Conservation (phyloP, 495 filamentous ascomycete species). For the Penicillium silybi region DNA sequence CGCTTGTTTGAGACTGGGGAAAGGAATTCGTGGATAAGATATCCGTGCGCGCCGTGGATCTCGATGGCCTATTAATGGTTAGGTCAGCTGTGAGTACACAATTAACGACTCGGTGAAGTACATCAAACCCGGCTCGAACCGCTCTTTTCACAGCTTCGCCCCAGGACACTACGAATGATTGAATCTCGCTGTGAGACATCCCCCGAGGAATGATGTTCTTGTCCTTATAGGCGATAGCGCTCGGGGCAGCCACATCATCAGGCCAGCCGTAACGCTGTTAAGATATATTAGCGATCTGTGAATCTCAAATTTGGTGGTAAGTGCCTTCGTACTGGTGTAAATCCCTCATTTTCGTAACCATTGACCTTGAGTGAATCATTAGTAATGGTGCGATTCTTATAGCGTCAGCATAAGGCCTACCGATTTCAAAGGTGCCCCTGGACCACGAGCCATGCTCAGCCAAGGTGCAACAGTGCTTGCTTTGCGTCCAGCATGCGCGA, state of each 20-base stretch:
- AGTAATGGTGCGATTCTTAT: too few species aligned
- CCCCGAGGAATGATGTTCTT: conserved; percentile 9
- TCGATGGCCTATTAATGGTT: conserved; percentile 27
- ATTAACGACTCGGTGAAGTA: conserved; percentile 5
- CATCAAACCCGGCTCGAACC: conserved; percentile 50
- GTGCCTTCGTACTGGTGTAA: too few species aligned
- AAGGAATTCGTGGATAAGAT: conserved; percentile 58
- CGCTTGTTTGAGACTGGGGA: conserved; percentile 55
- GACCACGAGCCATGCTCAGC: conserved; percentile 13
- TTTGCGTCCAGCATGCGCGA: conserved; percentile 62
- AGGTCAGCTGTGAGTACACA: too few species aligned
- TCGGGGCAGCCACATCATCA: conserved; percentile 19
- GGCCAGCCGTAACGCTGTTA: conserved; percentile 15
- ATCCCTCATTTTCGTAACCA: too few species aligned
- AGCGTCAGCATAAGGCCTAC: too few species aligned
- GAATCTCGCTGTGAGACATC: conserved; percentile 50
- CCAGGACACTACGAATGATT: conserved; percentile 43
- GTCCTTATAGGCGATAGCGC: conserved; percentile 26
- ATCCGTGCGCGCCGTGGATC: conserved; percentile 56
- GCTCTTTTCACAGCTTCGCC: conserved; percentile 48
- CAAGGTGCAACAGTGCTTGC: conserved; percentile 53
- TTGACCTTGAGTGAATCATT: too few species aligned
- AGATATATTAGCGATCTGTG: background rate
- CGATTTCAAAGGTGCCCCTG: too few species aligned
- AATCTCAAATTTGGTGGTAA: too few species aligned